Conservation (phyloP, 2,329 filamentous ascomycete genomes). For the Drechslerella coelobrocha region DNA sequence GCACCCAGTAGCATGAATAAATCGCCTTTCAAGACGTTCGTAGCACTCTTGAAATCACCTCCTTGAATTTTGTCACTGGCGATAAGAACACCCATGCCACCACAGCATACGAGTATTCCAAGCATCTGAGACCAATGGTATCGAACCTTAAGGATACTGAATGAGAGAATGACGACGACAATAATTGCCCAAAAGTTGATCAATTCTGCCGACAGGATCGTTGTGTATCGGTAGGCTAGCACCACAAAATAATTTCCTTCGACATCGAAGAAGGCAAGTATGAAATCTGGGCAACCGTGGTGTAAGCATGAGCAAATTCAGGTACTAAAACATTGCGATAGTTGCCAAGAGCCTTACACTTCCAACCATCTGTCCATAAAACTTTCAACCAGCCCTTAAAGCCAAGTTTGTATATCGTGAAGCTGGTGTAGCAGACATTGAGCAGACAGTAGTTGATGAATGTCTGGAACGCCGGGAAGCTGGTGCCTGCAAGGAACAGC, state of each 20-base stretch:
- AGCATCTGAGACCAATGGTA: slow-evolving; percentile 85
- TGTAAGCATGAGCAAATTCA: not conserved
- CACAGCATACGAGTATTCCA: slow-evolving; percentile 89
- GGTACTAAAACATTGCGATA: not conserved
- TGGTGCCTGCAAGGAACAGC: slow-evolving; percentile 71
- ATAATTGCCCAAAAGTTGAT: slow-evolving; percentile 99
- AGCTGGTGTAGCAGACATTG: slow-evolving; percentile 78
- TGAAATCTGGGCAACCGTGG: slow-evolving; percentile 66
- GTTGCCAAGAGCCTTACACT: slow-evolving; percentile 63
- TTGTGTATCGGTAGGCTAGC: slow-evolving; percentile 89
- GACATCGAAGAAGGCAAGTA: slow-evolving; percentile 91
- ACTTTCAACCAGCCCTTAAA: slow-evolving; percentile 72
- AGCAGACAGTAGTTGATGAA: slow-evolving; percentile 93
- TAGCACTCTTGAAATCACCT: slow-evolving; percentile 68
- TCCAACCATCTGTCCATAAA: slow-evolving; percentile 78
- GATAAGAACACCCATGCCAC: slow-evolving; percentile 67
- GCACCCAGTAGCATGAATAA: slow-evolving; percentile 89
- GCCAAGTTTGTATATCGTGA: slow-evolving; percentile 81
- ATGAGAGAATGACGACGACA: slow-evolving; percentile 84
- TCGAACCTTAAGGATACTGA: slow-evolving; percentile 80
- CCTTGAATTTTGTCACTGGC: slow-evolving; percentile 52
- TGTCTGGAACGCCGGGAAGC: slow-evolving; percentile 92
- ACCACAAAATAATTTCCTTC: slow-evolving; percentile 98
- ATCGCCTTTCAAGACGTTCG: slow-evolving; percentile 80
- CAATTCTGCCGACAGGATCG: slow-evolving; percentile 87